Evolutionary conservation across 192 early-diverging fungal species (phyloP).

Genomic region (Chytriomyces hyalinus): DNA sequence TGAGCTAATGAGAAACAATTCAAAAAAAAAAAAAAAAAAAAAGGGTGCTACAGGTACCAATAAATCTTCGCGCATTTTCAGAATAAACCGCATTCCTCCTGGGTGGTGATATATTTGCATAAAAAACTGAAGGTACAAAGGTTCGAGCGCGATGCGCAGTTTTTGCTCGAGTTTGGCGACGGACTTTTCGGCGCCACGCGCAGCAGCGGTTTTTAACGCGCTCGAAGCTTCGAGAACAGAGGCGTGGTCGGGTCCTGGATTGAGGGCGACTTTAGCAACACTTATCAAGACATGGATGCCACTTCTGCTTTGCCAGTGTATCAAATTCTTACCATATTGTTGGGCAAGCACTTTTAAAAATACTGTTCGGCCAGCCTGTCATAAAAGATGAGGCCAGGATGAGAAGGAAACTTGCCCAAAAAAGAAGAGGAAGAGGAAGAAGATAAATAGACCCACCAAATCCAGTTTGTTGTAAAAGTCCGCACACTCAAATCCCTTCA

Average conservation of each 20-base stretch:
- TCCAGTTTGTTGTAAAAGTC: slow-evolving; percentile 19
- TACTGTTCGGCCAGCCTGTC: slow-evolving; percentile 15
- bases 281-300: too few relatives aligned
- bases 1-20: not conserved
- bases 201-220: slow-evolving; percentile 9
- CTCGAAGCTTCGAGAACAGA: not conserved
- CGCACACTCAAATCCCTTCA: slow-evolving; percentile 10
- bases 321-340: slow-evolving; percentile 18
- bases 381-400: not conserved
- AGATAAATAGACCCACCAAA: slow-evolving; percentile 6
- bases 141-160: slow-evolving; percentile 70
- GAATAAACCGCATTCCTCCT: slow-evolving; percentile 79
- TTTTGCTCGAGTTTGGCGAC: slow-evolving; percentile 55
- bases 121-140: slow-evolving; percentile 75
- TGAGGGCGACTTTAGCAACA: too few relatives aligned
- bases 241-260: not conserved
- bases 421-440: not conserved
- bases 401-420: not conserved
- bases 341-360: slow-evolving; percentile 36
- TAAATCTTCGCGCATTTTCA: slow-evolving; percentile 78
- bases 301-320: too few relatives aligned
- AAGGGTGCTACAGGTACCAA: slow-evolving; percentile 51
- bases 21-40: too few relatives aligned
- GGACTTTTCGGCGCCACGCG: slow-evolving; percentile 19
- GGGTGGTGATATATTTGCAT: slow-evolving; percentile 77